Percentiles rank a stretch among this genome's conserved stretches.
Conservation (phyloP, 176 grass and related monocot genomes). For the Oryza nivara region DNA sequence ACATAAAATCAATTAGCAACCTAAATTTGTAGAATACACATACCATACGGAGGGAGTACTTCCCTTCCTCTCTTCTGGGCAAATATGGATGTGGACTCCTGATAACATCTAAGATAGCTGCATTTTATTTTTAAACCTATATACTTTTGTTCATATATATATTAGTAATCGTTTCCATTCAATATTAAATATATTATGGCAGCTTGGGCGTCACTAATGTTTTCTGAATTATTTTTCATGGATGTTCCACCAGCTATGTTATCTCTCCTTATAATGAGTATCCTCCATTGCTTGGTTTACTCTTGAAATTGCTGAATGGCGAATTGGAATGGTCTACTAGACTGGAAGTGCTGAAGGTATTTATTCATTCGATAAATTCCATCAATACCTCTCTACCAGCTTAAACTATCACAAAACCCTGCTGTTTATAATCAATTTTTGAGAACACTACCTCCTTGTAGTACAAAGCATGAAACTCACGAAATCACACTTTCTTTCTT, state of each 20-base stretch:
- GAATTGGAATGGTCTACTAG: slow-evolving; percentile 98
- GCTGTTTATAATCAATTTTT: background rate
- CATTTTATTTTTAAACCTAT: slow-evolving; percentile 6
- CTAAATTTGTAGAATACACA: too few relatives aligned
- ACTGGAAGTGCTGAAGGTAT: slow-evolving; percentile 95
- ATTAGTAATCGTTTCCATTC: slow-evolving; percentile 24
- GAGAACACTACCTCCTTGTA: background rate
- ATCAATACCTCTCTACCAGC: background rate
- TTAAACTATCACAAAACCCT: background rate
- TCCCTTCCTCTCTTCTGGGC: background rate
- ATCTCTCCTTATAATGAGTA: slow-evolving; percentile 97
- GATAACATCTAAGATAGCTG: slow-evolving; percentile 3
- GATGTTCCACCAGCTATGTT: slow-evolving; percentile 67
- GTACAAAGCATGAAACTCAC: background rate
- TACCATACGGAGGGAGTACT: background rate
- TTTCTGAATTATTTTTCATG: slow-evolving; percentile 47
- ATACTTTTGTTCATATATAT: slow-evolving; percentile 16
- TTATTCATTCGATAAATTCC: background rate
- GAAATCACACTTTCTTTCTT: background rate
- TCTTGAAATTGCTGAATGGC: slow-evolving; percentile 95
- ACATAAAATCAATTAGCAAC: too few relatives aligned
- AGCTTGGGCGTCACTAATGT: slow-evolving; percentile 27
- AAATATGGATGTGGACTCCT: slow-evolving; percentile 15
- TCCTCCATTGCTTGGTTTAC: slow-evolving; percentile 88
- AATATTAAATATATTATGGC: slow-evolving; percentile 13